Conservation (phyloP, 352 stramenopile genomes). For the Phytophthora agathidicida region DNA sequence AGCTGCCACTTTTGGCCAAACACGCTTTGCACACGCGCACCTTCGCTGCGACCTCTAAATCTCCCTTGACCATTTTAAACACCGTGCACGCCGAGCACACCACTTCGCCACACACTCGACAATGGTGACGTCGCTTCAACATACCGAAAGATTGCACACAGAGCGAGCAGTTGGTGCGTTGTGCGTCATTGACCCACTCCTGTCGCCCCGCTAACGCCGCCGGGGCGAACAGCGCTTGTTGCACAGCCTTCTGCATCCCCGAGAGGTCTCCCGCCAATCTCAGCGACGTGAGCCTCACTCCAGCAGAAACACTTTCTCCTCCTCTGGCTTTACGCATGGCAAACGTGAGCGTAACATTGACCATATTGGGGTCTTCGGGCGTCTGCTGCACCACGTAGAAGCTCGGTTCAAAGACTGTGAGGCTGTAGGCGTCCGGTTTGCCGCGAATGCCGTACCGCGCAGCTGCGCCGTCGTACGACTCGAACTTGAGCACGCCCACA, state of each 20-base stretch:
- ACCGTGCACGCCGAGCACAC: slow-evolving; percentile 82
- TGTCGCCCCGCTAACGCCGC: slow-evolving; percentile 62
- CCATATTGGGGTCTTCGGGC: slow-evolving; percentile 59
- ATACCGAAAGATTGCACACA: slow-evolving; percentile 82
- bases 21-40: slow-evolving; percentile 85
- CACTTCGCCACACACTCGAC: slow-evolving; percentile 87
- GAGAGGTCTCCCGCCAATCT: slow-evolving; percentile 63
- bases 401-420: slow-evolving; percentile 81
- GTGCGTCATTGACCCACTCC: slow-evolving; percentile 82
- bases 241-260: slow-evolving; percentile 65
- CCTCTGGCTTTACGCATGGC: slow-evolving; percentile 79
- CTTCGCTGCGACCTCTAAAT: slow-evolving; percentile 55
- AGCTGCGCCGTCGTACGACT: slow-evolving; percentile 82
- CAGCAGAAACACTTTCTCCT: slow-evolving; percentile 68
- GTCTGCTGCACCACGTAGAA: slow-evolving; percentile 78
- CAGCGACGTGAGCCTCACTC: slow-evolving; percentile 69
- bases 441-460: slow-evolving; percentile 75
- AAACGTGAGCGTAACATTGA: slow-evolving; percentile 76
- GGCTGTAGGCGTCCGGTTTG: slow-evolving; percentile 76
- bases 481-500: slow-evolving; percentile 76
- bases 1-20: slow-evolving; percentile 63
- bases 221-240: slow-evolving; percentile 76
- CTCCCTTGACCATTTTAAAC: slow-evolving; percentile 73
- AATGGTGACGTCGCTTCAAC: slow-evolving; percentile 88
- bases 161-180: slow-evolving; percentile 81